Conservation (phyloP, 148 eudicot species). For the Chenopodium formosanum region DNA sequence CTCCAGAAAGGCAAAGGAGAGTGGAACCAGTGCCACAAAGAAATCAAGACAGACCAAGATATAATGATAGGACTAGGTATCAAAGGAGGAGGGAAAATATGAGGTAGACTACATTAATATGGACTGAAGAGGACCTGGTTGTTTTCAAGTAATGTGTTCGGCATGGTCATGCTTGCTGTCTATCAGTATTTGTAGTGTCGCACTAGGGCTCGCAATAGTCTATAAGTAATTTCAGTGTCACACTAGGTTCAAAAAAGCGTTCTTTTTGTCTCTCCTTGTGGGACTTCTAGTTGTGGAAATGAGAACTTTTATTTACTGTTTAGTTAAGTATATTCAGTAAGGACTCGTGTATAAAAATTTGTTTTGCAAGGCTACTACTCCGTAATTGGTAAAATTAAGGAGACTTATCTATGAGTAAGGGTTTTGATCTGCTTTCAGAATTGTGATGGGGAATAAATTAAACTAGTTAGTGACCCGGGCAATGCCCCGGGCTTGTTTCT, state of each 20-base stretch:
- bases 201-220: neutral
- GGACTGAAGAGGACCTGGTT: slow-evolving; percentile 12
- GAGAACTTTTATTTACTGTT: neutral
- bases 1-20: slow-evolving; percentile 95
- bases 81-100: slow-evolving; percentile 74
- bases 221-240: neutral
- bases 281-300: slow-evolving; percentile 8
- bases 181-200: neutral
- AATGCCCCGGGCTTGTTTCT: too few relatives aligned
- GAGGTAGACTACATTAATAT: slow-evolving; percentile 33
- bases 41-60: slow-evolving; percentile 87
- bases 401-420: neutral
- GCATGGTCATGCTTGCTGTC: neutral
- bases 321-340: neutral
- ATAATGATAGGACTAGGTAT: slow-evolving; percentile 83
- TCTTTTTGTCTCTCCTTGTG: neutral
- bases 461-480: too few relatives aligned
- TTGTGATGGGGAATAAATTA: neutral
- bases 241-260: neutral
- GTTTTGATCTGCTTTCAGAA: too few relatives aligned
- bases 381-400: neutral
- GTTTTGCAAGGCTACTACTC: neutral
- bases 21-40: slow-evolving; percentile 91
- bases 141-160: neutral
- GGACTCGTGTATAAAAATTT: slow-evolving; percentile 8